Evolutionary conservation across 495 filamentous ascomycete species (phyloP), one percentile per base, ranked within the genome.

Genomic region (Cercophora scortea): DNA sequence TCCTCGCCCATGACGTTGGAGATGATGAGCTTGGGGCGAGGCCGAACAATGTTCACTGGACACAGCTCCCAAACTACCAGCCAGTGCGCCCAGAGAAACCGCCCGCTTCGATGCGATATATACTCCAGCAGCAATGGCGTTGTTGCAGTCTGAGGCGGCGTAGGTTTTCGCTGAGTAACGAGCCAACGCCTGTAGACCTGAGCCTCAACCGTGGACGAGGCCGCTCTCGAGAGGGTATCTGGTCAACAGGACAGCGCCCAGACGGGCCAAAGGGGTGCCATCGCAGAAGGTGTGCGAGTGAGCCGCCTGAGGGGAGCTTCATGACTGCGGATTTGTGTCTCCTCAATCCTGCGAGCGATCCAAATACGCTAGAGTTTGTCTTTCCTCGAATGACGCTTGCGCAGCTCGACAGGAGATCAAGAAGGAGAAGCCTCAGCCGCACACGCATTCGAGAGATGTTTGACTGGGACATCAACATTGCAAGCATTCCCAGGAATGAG

Each of bases 341-440:
- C 3, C 36, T 38, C 9, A 38, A 7, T 38, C 25, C 25, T 25
- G 25, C 25, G 25, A 13, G 36, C 36, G 36, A 38, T 11, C 13
- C 36, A 38, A 38, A 38, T 5, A 25, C 25, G 25, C 25, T 25
- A 25, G 25, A 25, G 25, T 25, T 25, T 5, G 25, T 25, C 2
- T 66, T 63, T 52, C 65, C 63, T n/a, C 54, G 44, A 15, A 58
- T 60, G 42, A 55, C 51, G 1, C 49, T 67, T 13, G 54, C 58
- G 10, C 54, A 66, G 42, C 49, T 73, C 3, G 64, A 69, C 32
- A 57, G 59, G 32, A 45, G 60, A 9, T 65, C 70, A 3, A 61
- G 68, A 9, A 50, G 68, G n/a, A 57, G 70, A 11, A 71, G 70
- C 47, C 43, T 73, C 9, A 72, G 70, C 52, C 66, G 70, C 7